Evolutionary conservation across 2,329 filamentous ascomycete genomes (phyloP).

Genomic region (Fusarium marasasianum): DNA sequence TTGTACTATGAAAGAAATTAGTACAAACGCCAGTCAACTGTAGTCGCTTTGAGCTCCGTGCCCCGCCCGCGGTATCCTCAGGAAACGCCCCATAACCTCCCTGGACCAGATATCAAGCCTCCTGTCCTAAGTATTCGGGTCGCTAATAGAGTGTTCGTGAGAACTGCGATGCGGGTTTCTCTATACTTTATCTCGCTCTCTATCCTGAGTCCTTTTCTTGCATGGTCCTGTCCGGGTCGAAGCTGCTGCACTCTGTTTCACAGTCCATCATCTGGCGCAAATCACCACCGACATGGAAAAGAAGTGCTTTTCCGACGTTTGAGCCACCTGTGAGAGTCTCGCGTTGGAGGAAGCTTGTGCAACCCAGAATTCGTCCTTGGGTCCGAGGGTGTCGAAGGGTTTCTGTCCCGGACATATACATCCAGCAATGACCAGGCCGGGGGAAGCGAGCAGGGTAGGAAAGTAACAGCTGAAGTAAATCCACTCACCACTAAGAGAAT

Average conservation of each 20-base stretch:
- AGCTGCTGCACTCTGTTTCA: background rate
- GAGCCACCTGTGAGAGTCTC: no score
- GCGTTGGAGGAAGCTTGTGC: background rate
- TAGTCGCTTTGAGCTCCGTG: constrained; percentile 30
- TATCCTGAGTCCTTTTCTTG: background rate
- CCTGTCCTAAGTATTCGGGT: background rate
- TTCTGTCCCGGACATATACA: background rate
- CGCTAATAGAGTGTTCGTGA: background rate
- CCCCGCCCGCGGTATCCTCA: constrained; percentile 27
- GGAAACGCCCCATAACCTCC: constrained; percentile 1
- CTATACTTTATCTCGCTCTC: background rate
- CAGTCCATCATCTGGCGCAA: background rate
- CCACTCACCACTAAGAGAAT: constrained; percentile 54
- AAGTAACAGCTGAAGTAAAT: constrained; percentile 10
- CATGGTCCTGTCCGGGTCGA: background rate
- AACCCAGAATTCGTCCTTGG: background rate
- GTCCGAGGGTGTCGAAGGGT: background rate
- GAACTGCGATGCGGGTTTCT: background rate
- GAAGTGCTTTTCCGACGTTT: no score
- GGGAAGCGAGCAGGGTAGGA: background rate
- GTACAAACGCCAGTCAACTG: constrained; percentile 17
- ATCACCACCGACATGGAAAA: background rate
- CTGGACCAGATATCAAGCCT: background rate
- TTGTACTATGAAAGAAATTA: constrained; percentile 41
- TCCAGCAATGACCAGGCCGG: background rate